Evolutionary conservation across 805 yeast species (phyloP).

Genomic region (Sungouiella blattae): DNA sequence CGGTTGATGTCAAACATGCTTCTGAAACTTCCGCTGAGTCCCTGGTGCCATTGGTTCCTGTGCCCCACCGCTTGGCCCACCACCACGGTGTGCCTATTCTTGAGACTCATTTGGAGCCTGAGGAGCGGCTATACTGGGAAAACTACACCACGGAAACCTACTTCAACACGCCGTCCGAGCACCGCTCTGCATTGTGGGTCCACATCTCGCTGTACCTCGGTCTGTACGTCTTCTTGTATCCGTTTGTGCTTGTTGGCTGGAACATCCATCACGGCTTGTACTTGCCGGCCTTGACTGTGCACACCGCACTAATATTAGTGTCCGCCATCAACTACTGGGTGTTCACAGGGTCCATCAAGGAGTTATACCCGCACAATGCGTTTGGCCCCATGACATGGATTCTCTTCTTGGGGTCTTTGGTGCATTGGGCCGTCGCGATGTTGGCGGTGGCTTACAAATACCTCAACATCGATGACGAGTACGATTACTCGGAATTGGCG

Average conservation of each 20-base stretch:
- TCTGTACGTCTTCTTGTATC: conserved; percentile 58
- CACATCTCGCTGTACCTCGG: conserved; percentile 49
- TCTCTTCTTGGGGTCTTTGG: conserved; percentile 47
- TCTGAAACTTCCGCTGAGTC: background rate
- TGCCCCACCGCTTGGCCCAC: conserved; percentile 37
- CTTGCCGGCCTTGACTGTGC: conserved; percentile 27
- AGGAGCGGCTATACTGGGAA: conserved; percentile 76
- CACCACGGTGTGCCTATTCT: conserved; percentile 76
- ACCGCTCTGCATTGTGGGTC: conserved; percentile 47
- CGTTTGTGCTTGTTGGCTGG: conserved; percentile 63
- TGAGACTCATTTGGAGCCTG: conserved; percentile 61
- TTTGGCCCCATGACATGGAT: conserved; percentile 66
- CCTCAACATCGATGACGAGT: conserved; percentile 7
- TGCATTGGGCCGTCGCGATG: conserved; percentile 56
- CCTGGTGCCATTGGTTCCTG: conserved; percentile 16
- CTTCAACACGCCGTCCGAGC: conserved; percentile 51
- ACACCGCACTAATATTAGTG: conserved; percentile 42
- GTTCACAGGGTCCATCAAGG: conserved; percentile 57
- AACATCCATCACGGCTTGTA: conserved; percentile 50
- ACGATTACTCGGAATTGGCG: conserved; percentile 12
- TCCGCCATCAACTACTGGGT: conserved; percentile 56
- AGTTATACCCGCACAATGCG: conserved; percentile 71
- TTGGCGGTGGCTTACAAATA: conserved; percentile 45
- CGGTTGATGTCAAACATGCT: background rate
- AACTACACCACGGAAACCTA: conserved; percentile 73